phyloP scores from a whole-genome alignment of 2,329 filamentous ascomycete genomes.

The Pseudogymnoascus destructans region DNA sequence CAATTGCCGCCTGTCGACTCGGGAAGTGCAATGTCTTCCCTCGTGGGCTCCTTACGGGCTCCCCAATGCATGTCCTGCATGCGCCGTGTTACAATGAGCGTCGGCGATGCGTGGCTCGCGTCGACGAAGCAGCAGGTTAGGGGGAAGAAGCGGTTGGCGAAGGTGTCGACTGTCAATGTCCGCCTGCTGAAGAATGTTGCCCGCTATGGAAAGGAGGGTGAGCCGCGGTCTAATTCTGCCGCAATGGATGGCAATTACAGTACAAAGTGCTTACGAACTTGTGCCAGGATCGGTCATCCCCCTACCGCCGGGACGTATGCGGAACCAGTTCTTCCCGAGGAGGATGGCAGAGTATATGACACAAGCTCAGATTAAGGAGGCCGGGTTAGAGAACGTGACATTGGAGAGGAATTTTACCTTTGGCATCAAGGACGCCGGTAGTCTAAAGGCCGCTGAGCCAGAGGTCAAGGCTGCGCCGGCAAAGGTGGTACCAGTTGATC shows the following conservation, averaged over 20 bases:
- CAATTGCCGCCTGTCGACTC: background rate
- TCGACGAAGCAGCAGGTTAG: constrained; percentile 28
- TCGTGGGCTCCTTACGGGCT: constrained; percentile 5
- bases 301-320: constrained; percentile 38
- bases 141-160: constrained; percentile 33
- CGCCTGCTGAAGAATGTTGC: constrained; percentile 38
- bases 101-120: constrained; percentile 15
- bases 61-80: constrained; percentile 11
- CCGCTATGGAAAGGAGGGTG: constrained; percentile 37
- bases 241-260: constrained; percentile 17
- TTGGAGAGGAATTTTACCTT: constrained; percentile 36
- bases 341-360: constrained; percentile 40
- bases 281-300: constrained; percentile 38
- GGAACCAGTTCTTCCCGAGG: constrained; percentile 39
- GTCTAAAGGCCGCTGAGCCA: background rate
- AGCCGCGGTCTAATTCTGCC: background rate
- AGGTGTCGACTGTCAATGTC: constrained; percentile 33
- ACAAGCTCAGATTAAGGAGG: constrained; percentile 30
- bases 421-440: constrained; percentile 5
- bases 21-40: constrained; percentile 10
- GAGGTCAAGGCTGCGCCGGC: background rate
- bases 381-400: constrained; percentile 32
- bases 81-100: constrained; percentile 19
- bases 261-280: background rate
- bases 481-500: constrained; percentile 13